Conservation (phyloP, 2,329 filamentous ascomycete genomes). For the Colletotrichum aenigma region DNA sequence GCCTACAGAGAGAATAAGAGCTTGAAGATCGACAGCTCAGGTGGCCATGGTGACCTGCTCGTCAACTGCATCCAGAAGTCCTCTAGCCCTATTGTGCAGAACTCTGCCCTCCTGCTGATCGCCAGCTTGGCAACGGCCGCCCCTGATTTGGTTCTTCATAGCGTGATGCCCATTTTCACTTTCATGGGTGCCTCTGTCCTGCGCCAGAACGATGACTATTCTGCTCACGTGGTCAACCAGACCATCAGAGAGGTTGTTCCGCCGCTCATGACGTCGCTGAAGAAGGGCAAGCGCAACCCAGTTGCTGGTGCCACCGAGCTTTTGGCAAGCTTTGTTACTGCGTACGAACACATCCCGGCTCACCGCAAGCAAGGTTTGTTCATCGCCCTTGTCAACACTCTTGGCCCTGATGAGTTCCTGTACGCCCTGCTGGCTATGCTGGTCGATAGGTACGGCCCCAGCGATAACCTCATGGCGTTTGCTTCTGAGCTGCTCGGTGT, state of each 20-base stretch:
- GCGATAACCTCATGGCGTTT: slow-evolving; percentile 76
- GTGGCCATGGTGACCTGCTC: slow-evolving; percentile 85
- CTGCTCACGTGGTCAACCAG: slow-evolving; percentile 92
- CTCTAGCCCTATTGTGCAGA: slow-evolving; percentile 91
- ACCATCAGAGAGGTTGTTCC: slow-evolving; percentile 95
- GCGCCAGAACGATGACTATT: slow-evolving; percentile 94
- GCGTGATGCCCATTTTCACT: slow-evolving; percentile 98
- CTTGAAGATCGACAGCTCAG: slow-evolving; percentile 75
- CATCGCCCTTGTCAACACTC: slow-evolving; percentile 80
- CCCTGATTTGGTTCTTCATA: slow-evolving; percentile 91
- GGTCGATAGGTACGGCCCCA: slow-evolving; percentile 85
- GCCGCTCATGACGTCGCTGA: slow-evolving; percentile 83
- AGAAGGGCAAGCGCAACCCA: slow-evolving; percentile 77
- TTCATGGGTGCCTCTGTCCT: slow-evolving; percentile 95
- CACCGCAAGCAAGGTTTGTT: slow-evolving; percentile 86
- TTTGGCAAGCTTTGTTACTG: slow-evolving; percentile 93
- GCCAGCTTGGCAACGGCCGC: slow-evolving; percentile 85
- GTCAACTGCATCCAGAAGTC: slow-evolving; percentile 95
- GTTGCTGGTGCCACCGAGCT: slow-evolving; percentile 86
- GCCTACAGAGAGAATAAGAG: slow-evolving; percentile 66
- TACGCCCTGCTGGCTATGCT: slow-evolving; percentile 89
- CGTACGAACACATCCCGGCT: slow-evolving; percentile 92
- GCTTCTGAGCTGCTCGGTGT: slow-evolving; percentile 73
- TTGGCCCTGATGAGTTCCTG: slow-evolving; percentile 86
- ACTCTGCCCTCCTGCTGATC: slow-evolving; percentile 85